A percentile compares a stretch with the other conserved stretches of the same genome.
These are phyloP conservation scores for Phytophthora gonapodyides DNA, from an alignment of 352 stramenopile species.

Conservation along the genomic window DNA sequence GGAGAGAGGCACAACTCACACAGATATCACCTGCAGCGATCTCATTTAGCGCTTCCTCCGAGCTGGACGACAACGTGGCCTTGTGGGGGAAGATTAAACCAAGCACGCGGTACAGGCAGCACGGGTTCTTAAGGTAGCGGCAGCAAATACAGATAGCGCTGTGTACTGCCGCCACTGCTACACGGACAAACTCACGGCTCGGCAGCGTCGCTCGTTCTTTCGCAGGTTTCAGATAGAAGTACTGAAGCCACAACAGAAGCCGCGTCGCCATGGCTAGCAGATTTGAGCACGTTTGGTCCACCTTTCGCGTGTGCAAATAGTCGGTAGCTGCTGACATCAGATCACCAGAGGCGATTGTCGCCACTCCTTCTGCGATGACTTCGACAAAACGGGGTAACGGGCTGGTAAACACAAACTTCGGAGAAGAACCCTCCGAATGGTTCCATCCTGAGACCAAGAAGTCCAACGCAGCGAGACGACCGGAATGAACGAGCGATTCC, in stretches of 20 bases:
- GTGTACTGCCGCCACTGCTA: slow-evolving; percentile 72
- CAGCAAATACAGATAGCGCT: slow-evolving; percentile 72
- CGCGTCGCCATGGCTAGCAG: slow-evolving; percentile 57
- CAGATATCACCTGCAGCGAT: slow-evolving; percentile 63
- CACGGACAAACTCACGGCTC: slow-evolving; percentile 58
- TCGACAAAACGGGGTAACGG: slow-evolving; percentile 66
- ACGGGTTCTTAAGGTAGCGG: slow-evolving; percentile 68
- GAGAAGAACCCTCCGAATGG: slow-evolving; percentile 9
- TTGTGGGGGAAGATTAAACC: slow-evolving; percentile 78
- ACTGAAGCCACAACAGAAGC: slow-evolving; percentile 70
- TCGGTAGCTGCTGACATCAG: slow-evolving; percentile 58
- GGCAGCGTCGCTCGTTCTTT: slow-evolving; percentile 37
- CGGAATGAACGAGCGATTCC: slow-evolving; percentile 52
- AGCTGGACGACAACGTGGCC: slow-evolving; percentile 52
- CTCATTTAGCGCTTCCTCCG: slow-evolving; percentile 54
- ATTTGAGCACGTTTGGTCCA: slow-evolving; percentile 71
- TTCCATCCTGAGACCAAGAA: slow-evolving; percentile 63
- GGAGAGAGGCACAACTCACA: slow-evolving; percentile 45
- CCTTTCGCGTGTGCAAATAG: slow-evolving; percentile 52
- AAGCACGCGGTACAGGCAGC: slow-evolving; percentile 70
- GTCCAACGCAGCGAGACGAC: slow-evolving; percentile 55
- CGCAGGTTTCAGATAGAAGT: slow-evolving; percentile 56
- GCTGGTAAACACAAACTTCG: slow-evolving; percentile 39
- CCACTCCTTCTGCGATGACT: slow-evolving; percentile 59
- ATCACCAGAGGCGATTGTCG: slow-evolving; percentile 53